Base-by-base conservation (phyloP, 768 basidiomycete genomes). In the Mycena olivaceomarginata region DNA sequence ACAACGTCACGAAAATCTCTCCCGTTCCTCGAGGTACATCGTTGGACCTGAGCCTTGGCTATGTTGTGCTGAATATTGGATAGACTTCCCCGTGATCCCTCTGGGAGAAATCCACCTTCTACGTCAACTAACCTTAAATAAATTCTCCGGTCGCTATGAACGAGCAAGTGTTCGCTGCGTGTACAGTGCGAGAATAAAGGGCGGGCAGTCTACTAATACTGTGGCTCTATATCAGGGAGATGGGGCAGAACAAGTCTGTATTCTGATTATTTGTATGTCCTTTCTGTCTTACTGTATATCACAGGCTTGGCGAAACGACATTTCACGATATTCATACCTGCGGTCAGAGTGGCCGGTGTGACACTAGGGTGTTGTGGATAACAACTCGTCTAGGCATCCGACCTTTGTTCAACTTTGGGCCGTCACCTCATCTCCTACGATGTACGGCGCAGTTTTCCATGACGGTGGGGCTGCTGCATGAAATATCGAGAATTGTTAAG, bases 221-320 rank as follows among this genome's bases (percentile, higher is more conserved):
- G 70, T 70, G 5, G 70, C 60, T n/a, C 6, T 70, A 1, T 70
- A 70, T 20, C 70, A 70, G 18, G 70, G 70, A 18, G 12, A 51
- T 12, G 18, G 45, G 20, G 70, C 69, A n/a, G 69, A 70, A 20
- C 40, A 70, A 20, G 70, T 63, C 12, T n/a, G 40, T 37, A n/a
- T 13, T 40, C 16, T 15, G n/a, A 45, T 11, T 31, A 8, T n/a
- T 65, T 13, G 40, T 20, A 20, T 15, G 11, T 1, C 25, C 60
- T 62, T 39, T 20, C 45, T 13, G 10, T 41, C 20, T 43, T 15
- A 39, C 22, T 65, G 4, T 5, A 13, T 43, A 40, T 22, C 20
- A 20, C 45, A 65, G 64, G 64, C 39, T 15, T 65, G 64, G 64
- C 64, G 64, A n/a, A 65, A 65, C 5, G 41, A 46, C 41, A 45